Evolutionary conservation across 495 filamentous ascomycete genomes (phyloP).

Genomic region (Massariosphaeria phaeospora): DNA sequence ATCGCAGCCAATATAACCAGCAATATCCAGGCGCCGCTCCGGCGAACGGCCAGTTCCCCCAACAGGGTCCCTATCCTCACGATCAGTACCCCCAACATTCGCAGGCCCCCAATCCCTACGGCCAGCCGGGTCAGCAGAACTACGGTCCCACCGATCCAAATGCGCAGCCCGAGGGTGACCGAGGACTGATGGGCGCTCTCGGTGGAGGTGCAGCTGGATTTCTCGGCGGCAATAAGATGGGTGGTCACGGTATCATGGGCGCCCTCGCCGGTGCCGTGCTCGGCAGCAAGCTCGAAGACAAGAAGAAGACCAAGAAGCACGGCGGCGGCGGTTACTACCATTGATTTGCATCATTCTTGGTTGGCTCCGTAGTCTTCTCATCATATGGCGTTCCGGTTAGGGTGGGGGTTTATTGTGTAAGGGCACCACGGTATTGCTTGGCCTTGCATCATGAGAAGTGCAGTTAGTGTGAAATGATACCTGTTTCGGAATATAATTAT

Average conservation of each 20-base stretch:
- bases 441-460: background rate
- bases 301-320: constrained; percentile 36
- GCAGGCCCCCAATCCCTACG: constrained; percentile 30
- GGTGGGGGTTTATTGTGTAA: background rate
- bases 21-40: constrained; percentile 30
- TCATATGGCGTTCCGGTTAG: constrained; percentile 6
- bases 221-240: constrained; percentile 38
- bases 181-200: constrained; percentile 39
- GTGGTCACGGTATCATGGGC: constrained; percentile 39
- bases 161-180: constrained; percentile 36
- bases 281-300: constrained; percentile 42
- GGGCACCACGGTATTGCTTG: background rate
- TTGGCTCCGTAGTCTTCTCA: background rate
- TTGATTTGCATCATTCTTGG: background rate
- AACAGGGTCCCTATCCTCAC: constrained; percentile 19
- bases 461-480: constrained; percentile 2
- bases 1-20: constrained; percentile 16
- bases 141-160: constrained; percentile 34
- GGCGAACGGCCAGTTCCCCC: constrained; percentile 28
- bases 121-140: constrained; percentile 31
- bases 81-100: constrained; percentile 25
- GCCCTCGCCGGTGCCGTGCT: constrained; percentile 37
- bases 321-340: constrained; percentile 21
- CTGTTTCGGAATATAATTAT: background rate
- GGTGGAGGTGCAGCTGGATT: constrained; percentile 37